A percentile compares a stretch with the other conserved stretches of the same genome.
These are phyloP conservation scores for Chaetomidium leptoderma DNA, from an alignment of 495 filamentous ascomycete genomes.

Conservation along the genomic window DNA sequence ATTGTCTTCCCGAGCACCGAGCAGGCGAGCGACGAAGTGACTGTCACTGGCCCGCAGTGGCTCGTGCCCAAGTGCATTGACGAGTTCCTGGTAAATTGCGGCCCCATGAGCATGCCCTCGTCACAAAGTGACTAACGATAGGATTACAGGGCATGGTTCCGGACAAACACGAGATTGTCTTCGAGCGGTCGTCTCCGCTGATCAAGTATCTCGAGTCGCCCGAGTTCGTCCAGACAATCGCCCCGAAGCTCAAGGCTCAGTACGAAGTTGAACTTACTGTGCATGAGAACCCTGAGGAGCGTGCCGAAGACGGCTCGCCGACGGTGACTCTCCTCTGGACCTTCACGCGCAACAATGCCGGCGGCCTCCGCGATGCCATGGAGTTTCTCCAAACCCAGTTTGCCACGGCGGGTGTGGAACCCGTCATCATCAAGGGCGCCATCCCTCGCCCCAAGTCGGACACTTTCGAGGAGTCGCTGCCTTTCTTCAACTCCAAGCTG, in stretches of 20 bases:
- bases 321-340: conserved; percentile 53
- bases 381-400: conserved; percentile 85
- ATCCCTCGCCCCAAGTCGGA: conserved; percentile 96
- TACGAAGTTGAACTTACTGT: conserved; percentile 84
- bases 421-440: conserved; percentile 80
- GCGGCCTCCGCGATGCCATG: conserved; percentile 90
- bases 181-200: conserved; percentile 68
- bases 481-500: conserved; percentile 93
- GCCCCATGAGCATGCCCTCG: background rate
- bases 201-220: conserved; percentile 72
- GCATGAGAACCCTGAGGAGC: conserved; percentile 51
- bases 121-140: background rate
- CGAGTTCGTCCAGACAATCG: conserved; percentile 71
- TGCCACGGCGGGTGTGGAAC: conserved; percentile 77
- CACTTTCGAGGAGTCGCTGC: conserved; percentile 93
- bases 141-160: conserved; percentile 79
- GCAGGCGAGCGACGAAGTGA: conserved; percentile 92
- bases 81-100: conserved; percentile 69
- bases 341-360: conserved; percentile 96
- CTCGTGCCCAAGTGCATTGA: conserved; percentile 95
- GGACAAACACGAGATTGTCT: conserved; percentile 83
- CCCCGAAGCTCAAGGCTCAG: conserved; percentile 78
- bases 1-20: conserved; percentile 96
- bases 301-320: conserved; percentile 49
- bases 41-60: conserved; percentile 92